Base-by-base conservation (phyloP, 1,139 yeast species). In the Pichia norvegensis region DNA sequence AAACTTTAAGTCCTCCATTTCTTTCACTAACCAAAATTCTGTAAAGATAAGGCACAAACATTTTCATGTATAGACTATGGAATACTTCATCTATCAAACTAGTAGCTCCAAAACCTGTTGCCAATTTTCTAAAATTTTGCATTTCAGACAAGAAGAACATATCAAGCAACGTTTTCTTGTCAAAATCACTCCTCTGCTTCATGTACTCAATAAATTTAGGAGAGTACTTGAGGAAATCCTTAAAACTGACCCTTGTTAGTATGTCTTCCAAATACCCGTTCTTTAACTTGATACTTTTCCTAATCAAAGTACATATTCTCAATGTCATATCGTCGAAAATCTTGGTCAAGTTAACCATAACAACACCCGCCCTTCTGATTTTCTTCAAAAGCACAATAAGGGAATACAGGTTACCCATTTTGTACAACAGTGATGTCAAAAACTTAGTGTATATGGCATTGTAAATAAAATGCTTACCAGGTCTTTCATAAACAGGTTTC, bases 401-500 rank as follows among this genome's bases (percentile, higher is more conserved):
- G 0, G 78, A 70, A 19, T 73, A 74, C 41, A 83, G 68, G 57
- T 88, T 94, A 10, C 71, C 67, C 11, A 76, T 70, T 29, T 67
- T 63, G 37, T 72, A 68, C 27, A 86, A 64, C 23, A 90, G 58
- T 23, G 75, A 75, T 44, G 84, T 73, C 55, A 73, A 81, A 58
- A 82, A 84, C 45, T 67, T 62, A 16, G 86, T 76, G 58, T 92
- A 92, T 48, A 80, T 78, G 53, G 73, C 74, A 17, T 85, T 83
- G 63, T 85, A 88, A 35, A 77, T 78, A 60, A 87, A 92, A 63
- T 92, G 97, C 55, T 85, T 86, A 0, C 99, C 99, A 0, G 97
- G 94, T 17, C 95, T 67, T 63, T 94, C 98, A 54, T 72, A 65
- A 43, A 88, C 95, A 0, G 97, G 95, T 57, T 87, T 87, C 98